Evolutionary conservation across 163 green algal genomes (phyloP).

Genomic region (Botryococcus braunii): DNA sequence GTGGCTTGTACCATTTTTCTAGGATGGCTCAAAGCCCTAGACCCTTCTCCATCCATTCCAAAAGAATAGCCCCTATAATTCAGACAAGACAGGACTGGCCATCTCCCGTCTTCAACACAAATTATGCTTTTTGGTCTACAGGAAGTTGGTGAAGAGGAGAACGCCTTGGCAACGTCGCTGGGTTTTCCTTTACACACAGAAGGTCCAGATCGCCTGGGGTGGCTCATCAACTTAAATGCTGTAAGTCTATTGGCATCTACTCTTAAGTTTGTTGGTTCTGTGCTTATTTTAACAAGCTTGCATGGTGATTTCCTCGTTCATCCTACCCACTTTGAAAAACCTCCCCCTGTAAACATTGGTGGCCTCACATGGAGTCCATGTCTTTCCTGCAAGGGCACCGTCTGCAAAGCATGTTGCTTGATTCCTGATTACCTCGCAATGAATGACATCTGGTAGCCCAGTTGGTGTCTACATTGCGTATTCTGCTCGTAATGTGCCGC

Average conservation of each 20-base stretch:
- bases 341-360: no score
- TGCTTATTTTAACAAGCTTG: not conserved
- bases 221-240: conserved; percentile 84
- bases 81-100: conserved; percentile 4
- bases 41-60: not conserved
- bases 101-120: no score
- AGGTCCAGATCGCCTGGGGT: conserved; percentile 70
- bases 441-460: no score
- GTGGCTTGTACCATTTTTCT: not conserved
- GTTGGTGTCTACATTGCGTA: no score
- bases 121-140: conserved; percentile 16
- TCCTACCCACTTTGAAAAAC: no score
- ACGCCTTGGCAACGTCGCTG: conserved; percentile 58
- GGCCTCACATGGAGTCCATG: no score
- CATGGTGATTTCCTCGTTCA: not conserved
- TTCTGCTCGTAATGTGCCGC: no score
- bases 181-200: conserved; percentile 71
- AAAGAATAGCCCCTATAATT: conserved; percentile 8
- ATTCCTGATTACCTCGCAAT: no score
- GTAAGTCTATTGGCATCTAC: no score
- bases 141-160: conserved; percentile 45
- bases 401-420: no score
- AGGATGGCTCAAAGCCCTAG: not conserved
- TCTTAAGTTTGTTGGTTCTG: not conserved
- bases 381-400: no score